These are phyloP conservation scores for Coniochaeta sp. DNA, from an alignment of 2,329 filamentous ascomycete species.

Conservation along the genomic window DNA sequence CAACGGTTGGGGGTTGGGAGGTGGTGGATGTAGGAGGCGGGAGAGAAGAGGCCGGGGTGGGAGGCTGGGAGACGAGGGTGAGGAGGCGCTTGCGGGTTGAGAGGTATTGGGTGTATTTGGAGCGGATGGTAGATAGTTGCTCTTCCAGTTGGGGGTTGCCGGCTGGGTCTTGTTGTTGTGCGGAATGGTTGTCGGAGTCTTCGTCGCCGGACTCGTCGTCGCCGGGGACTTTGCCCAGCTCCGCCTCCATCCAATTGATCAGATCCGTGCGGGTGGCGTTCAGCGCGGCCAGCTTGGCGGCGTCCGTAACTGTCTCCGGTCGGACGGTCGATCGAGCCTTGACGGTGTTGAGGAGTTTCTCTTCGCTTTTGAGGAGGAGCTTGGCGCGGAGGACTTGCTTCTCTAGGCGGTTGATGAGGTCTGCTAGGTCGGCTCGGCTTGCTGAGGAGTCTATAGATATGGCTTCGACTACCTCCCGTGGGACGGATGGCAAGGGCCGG, in stretches of 20 bases:
- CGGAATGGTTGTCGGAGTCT: neutral
- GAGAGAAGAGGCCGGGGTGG: neutral
- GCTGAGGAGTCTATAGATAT: constrained; percentile 34
- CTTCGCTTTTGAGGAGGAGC: constrained; percentile 47
- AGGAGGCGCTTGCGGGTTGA: constrained; percentile 41
- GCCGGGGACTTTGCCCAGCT: constrained; percentile 45
- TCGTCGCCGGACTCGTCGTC: constrained; percentile 13
- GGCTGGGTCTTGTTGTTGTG: neutral
- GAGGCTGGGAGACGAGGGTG: constrained; percentile 21
- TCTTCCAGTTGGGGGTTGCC: constrained; percentile 25
- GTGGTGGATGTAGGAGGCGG: constrained; percentile 5
- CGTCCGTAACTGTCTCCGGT: constrained; percentile 25
- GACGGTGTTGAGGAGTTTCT: constrained; percentile 44
- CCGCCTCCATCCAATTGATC: constrained; percentile 59
- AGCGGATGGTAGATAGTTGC: constrained; percentile 39
- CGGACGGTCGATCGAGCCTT: constrained; percentile 29
- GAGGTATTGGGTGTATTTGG: constrained; percentile 48
- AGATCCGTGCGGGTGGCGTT: constrained; percentile 50
- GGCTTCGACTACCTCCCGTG: constrained; percentile 42
- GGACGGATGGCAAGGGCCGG: constrained; percentile 40
- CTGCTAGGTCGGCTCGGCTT: constrained; percentile 34
- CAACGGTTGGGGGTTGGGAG: constrained; percentile 5
- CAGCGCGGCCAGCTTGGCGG: constrained; percentile 44
- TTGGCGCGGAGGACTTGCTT: constrained; percentile 53
- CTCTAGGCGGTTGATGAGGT: constrained; percentile 45